A percentile compares a stretch with the other conserved stretches of the same genome.
Evolutionary conservation across 83 land plant species (phyloP).

Genomic region (Thuja plicata): DNA sequence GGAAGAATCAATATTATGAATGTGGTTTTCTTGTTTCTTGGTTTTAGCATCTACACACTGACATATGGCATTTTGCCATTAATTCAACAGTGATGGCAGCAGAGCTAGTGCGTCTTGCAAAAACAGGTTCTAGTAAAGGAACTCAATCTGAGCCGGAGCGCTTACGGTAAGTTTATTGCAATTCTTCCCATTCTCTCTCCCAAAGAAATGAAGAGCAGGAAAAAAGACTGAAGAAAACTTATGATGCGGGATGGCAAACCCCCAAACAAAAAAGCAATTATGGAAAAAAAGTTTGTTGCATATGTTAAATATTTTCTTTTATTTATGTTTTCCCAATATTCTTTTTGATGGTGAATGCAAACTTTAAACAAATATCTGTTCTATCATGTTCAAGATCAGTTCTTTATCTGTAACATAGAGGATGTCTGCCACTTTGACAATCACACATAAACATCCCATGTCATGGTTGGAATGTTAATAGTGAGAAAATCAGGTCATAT

Average conservation of each 20-base stretch:
- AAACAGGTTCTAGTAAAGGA: slow-evolving; percentile 21
- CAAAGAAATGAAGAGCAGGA: neutral
- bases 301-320: neutral
- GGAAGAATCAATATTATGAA: neutral
- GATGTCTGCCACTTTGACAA: neutral
- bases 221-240: no score
- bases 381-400: neutral
- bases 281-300: neutral
- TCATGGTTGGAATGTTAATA: neutral
- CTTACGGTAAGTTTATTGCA: slow-evolving; percentile 44
- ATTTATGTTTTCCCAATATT: neutral
- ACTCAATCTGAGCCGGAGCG: slow-evolving; percentile 53
- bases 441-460: neutral
- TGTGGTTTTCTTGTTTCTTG: neutral
- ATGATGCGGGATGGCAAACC: no score
- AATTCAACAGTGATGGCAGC: slow-evolving; percentile 89
- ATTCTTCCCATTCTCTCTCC: neutral
- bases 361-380: neutral
- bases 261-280: neutral
- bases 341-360: neutral
- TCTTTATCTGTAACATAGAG: neutral
- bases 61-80: neutral
- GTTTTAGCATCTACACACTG: neutral
- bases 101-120: slow-evolving; percentile 79
- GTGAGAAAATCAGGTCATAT: neutral